Conservation (phyloP, 345 rosid species). For the Toxicodendron radicans region DNA sequence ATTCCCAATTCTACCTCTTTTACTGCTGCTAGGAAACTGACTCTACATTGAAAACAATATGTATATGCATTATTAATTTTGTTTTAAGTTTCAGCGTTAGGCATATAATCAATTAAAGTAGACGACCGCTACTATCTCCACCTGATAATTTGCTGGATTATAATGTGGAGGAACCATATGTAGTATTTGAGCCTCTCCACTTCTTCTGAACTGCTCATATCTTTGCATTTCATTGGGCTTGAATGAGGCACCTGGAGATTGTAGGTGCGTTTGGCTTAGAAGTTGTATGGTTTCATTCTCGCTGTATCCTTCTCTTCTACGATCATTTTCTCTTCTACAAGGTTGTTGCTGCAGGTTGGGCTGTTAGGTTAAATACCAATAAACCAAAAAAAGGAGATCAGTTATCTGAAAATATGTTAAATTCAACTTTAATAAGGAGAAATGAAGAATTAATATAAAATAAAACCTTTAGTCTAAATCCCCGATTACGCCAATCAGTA, state of each 20-base stretch:
- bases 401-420: background rate
- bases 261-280: conserved; percentile 56
- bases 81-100: background rate
- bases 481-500: conserved; percentile 42
- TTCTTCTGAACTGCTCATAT: conserved; percentile 41
- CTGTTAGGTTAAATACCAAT: conserved; percentile 7
- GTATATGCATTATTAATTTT: background rate
- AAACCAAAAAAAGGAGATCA: background rate
- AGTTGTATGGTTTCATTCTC: conserved; percentile 57
- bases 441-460: background rate
- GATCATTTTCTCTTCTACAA: conserved; percentile 23
- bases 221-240: conserved; percentile 32
- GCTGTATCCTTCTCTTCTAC: conserved; percentile 29
- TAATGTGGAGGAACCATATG: conserved; percentile 40
- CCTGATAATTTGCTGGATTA: conserved; percentile 36
- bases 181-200: conserved; percentile 32
- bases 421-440: background rate
- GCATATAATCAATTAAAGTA: background rate
- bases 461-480: conserved; percentile 45
- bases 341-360: conserved; percentile 26
- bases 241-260: conserved; percentile 37
- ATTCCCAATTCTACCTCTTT: conserved; percentile 52
- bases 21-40: conserved; percentile 62
- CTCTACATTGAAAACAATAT: conserved; percentile 7
- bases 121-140: conserved; percentile 14